These are phyloP conservation scores for Trichoderma sp. DNA, from an alignment of 2,329 filamentous ascomycete species.

Conservation along the genomic window DNA sequence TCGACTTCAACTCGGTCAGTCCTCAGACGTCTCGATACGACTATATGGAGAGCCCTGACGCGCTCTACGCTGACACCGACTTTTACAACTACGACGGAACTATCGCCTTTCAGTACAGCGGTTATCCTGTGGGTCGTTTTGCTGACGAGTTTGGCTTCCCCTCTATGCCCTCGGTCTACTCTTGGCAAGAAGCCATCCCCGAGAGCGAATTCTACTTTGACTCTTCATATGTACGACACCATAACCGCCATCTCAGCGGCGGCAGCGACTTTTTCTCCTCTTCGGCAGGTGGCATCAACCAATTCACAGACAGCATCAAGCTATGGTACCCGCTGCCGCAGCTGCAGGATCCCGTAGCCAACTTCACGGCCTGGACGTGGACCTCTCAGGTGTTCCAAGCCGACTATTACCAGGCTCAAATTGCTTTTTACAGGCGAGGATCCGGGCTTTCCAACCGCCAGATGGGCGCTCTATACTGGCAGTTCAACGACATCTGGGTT, in stretches of 20 bases:
- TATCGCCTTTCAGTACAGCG: constrained; percentile 56
- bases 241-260: constrained; percentile 55
- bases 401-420: constrained; percentile 63
- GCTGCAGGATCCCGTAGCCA: constrained; percentile 56
- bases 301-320: constrained; percentile 62
- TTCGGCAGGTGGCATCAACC: constrained; percentile 47
- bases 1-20: constrained; percentile 55
- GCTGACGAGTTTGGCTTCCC: constrained; percentile 68
- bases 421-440: constrained; percentile 64
- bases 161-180: constrained; percentile 63
- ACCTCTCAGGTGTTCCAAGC: constrained; percentile 68
- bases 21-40: constrained; percentile 62
- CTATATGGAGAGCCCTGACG: constrained; percentile 53
- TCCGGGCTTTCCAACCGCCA: constrained; percentile 61
- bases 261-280: constrained; percentile 5
- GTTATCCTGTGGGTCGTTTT: constrained; percentile 62
- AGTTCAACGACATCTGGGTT: constrained; percentile 67
- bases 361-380: constrained; percentile 65
- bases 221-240: constrained; percentile 56
- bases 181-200: constrained; percentile 58
- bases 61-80: constrained; percentile 63
- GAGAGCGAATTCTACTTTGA: constrained; percentile 60
- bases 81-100: constrained; percentile 61
- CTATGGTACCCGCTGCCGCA: constrained; percentile 60
- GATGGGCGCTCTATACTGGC: constrained; percentile 65